Evolutionary conservation across 202 grass and related monocot species (phyloP).

Genomic region (Saccharum hybrid): DNA sequence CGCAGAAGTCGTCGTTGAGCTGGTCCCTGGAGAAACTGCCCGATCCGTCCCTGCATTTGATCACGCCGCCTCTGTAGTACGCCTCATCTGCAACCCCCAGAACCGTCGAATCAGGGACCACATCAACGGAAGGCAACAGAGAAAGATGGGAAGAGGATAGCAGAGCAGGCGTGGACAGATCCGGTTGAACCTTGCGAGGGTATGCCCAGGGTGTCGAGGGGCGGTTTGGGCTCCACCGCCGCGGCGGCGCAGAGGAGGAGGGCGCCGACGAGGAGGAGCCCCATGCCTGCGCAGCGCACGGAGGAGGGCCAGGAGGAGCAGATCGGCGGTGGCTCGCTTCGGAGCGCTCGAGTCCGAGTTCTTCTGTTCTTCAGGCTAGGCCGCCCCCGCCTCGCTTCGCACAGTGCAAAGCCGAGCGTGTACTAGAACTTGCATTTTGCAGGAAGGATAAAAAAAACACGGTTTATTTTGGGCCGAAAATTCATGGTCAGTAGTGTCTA

Average conservation of each 20-base stretch:
- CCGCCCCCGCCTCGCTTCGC: not conserved
- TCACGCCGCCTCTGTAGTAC: slow-evolving; percentile 74
- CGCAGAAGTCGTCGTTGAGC: slow-evolving; percentile 97
- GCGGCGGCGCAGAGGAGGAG: slow-evolving; percentile 47
- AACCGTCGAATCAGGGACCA: slow-evolving; percentile 45
- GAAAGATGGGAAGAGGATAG: not conserved
- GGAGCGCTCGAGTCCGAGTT: not conserved
- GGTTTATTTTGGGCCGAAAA: not conserved
- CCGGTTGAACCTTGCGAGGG: slow-evolving; percentile 72
- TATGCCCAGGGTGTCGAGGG: slow-evolving; percentile 79
- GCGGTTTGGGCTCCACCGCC: slow-evolving; percentile 46
- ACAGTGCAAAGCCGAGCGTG: not conserved
- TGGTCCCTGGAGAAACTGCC: slow-evolving; percentile 75
- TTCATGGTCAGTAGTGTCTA: not conserved
- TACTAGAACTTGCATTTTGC: not conserved
- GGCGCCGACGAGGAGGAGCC: slow-evolving; percentile 43
- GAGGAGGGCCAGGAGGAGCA: slow-evolving; percentile 25
- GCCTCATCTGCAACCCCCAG: slow-evolving; percentile 65
- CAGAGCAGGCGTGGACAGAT: slow-evolving; percentile 28
- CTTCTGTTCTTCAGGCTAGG: slow-evolving; percentile 6
- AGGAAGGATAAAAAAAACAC: not conserved
- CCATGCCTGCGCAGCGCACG: slow-evolving; percentile 43
- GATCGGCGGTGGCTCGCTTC: slow-evolving; percentile 39
- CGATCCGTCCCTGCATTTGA: slow-evolving; percentile 94
- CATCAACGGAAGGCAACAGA: slow-evolving; percentile 24